phyloP scores from a whole-genome alignment of 352 stramenopile species.

The Pythium coloratum region DNA sequence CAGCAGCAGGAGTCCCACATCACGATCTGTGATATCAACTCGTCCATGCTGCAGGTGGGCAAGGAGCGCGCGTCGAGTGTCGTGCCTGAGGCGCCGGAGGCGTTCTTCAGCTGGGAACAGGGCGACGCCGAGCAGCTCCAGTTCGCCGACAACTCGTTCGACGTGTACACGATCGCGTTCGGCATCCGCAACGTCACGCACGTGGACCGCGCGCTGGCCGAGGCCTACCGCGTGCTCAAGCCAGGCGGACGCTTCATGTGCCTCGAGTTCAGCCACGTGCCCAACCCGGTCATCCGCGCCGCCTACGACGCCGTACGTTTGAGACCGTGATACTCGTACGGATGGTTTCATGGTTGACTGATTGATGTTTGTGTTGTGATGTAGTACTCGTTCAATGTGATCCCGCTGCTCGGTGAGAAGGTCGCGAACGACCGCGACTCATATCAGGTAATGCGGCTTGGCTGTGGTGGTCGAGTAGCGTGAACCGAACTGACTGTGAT shows the following conservation, averaged over 20 bases:
- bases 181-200: slow-evolving; percentile 99
- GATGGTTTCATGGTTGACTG: not conserved
- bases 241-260: slow-evolving; percentile 97
- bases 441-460: slow-evolving; percentile 85
- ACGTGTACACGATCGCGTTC: slow-evolving; percentile 99
- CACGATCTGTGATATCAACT: slow-evolving; percentile 99
- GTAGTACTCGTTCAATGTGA: slow-evolving; percentile 98
- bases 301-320: slow-evolving; percentile 92
- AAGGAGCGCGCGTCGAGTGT: slow-evolving; percentile 84
- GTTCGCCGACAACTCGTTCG: slow-evolving; percentile 96
- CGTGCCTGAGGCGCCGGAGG: slow-evolving; percentile 42
- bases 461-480: not conserved
- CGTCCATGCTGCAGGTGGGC: slow-evolving; percentile 97
- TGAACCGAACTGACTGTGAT: no score
- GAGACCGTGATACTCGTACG: no score
- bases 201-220: slow-evolving; percentile 92
- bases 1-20: slow-evolving; percentile 63
- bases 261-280: slow-evolving; percentile 97
- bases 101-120: slow-evolving; percentile 89
- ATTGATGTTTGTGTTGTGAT: slow-evolving; percentile 9
- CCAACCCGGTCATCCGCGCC: slow-evolving; percentile 89
- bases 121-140: slow-evolving; percentile 96
- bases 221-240: slow-evolving; percentile 96
- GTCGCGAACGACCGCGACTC: slow-evolving; percentile 95
- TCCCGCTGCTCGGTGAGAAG: slow-evolving; percentile 93